A percentile compares a stretch with the other conserved stretches of the same genome.
phyloP scores from a whole-genome alignment of 495 filamentous ascomycete species.

The Aspergillus sclerotiicarbonarius region DNA sequence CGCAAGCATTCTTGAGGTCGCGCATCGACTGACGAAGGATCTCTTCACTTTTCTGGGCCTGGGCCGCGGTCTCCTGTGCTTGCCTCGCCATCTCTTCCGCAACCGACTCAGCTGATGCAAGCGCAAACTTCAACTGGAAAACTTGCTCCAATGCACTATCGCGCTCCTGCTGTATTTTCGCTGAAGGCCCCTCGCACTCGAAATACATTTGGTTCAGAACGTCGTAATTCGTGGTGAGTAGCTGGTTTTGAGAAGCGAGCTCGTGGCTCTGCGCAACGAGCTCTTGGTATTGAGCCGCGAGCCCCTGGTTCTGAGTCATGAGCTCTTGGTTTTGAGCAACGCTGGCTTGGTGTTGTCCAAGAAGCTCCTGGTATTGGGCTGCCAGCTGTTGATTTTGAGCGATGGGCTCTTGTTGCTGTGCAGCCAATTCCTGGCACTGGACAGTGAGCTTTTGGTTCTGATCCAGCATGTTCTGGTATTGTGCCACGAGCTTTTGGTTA shows the following conservation, averaged over 20 bases:
- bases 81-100: neutral
- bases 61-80: neutral
- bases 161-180: slow-evolving; percentile 3
- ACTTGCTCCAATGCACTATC: slow-evolving; percentile 6
- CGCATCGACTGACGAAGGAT: slow-evolving; percentile 6
- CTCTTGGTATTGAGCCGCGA: too few species aligned
- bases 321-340: too few species aligned
- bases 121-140: slow-evolving; percentile 1
- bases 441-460: neutral
- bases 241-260: too few species aligned
- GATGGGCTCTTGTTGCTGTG: neutral
- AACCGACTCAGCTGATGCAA: neutral
- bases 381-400: neutral
- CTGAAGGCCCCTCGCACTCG: neutral
- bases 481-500: neutral
- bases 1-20: slow-evolving; percentile 10
- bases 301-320: too few species aligned
- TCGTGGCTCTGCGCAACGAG: too few species aligned
- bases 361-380: neutral
- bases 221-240: neutral
- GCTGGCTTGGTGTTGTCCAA: too few species aligned
- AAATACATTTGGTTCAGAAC: neutral
- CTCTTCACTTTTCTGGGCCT: neutral
- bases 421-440: neutral
- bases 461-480: neutral